Conservation (phyloP, 2,329 filamentous ascomycete species). For the Aspergillus fumigatiaffinis region DNA sequence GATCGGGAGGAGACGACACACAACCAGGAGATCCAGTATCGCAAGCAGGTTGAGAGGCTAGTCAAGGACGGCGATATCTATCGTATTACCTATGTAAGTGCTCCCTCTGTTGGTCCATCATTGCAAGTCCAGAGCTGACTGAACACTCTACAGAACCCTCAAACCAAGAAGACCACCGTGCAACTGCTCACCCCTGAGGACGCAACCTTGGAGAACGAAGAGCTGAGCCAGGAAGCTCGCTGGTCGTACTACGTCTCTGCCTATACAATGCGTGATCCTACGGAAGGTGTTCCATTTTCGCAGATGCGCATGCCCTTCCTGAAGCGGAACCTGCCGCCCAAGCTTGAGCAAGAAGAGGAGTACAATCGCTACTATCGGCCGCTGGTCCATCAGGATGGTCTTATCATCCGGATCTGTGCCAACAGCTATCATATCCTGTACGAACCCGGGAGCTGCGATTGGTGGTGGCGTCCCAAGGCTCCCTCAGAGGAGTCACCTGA, state of each 20-base stretch:
- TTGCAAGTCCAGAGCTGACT: slow-evolving; percentile 21
- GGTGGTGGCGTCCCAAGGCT: slow-evolving; percentile 54
- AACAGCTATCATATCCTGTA: slow-evolving; percentile 79
- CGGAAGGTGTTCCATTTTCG: slow-evolving; percentile 67
- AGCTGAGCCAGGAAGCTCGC: slow-evolving; percentile 57
- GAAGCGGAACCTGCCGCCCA: slow-evolving; percentile 63
- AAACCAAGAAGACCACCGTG: slow-evolving; percentile 63
- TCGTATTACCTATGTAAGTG: slow-evolving; percentile 81
- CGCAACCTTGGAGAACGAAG: slow-evolving; percentile 69
- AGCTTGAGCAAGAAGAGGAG: slow-evolving; percentile 59
- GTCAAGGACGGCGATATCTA: slow-evolving; percentile 92
- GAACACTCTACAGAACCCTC: slow-evolving; percentile 55
- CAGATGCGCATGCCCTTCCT: slow-evolving; percentile 67
- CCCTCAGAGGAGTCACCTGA: slow-evolving; percentile 27
- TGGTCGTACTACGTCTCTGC: slow-evolving; percentile 98
- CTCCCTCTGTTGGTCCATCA: background rate
- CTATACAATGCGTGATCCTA: slow-evolving; percentile 83
- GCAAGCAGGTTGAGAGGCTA: slow-evolving; percentile 88
- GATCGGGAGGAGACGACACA: slow-evolving; percentile 82
- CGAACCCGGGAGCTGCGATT: slow-evolving; percentile 66
- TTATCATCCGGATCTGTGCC: slow-evolving; percentile 70
- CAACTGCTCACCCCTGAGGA: slow-evolving; percentile 87
- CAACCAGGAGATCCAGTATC: slow-evolving; percentile 81
- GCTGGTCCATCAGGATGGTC: slow-evolving; percentile 61
- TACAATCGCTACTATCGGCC: slow-evolving; percentile 53